phyloP scores from a whole-genome alignment of 306 rosid species.

The Quillaja saponaria region DNA sequence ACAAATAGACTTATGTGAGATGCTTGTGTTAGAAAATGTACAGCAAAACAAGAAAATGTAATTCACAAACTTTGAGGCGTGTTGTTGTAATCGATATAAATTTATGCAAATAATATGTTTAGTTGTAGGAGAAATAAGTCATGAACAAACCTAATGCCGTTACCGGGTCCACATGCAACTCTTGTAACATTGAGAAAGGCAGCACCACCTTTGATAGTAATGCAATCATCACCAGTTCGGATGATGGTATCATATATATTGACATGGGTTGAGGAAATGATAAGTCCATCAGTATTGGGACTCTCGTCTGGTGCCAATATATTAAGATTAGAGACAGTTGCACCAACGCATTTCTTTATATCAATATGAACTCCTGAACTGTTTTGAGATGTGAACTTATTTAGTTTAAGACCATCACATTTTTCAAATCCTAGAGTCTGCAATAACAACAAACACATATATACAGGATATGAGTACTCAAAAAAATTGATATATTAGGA shows the following conservation, averaged over 20 bases:
- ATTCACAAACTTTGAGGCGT: no score
- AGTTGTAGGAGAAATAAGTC: no score
- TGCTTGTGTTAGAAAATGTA: no score
- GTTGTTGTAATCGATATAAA: no score
- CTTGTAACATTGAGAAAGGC: slow-evolving; percentile 19
- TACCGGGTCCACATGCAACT: slow-evolving; percentile 52
- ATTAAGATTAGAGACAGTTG: slow-evolving; percentile 2
- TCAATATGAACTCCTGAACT: slow-evolving; percentile 26
- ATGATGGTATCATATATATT: slow-evolving; percentile 19
- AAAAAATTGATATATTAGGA: not conserved
- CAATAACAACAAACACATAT: not conserved
- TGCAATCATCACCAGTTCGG: slow-evolving; percentile 52
- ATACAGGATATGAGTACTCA: not conserved
- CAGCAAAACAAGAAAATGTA: no score
- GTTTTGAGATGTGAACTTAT: slow-evolving; percentile 6
- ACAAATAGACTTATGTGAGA: no score
- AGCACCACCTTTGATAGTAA: slow-evolving; percentile 42
- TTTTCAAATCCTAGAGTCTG: slow-evolving; percentile 11
- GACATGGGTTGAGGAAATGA: slow-evolving; percentile 12
- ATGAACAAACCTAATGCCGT: slow-evolving; percentile 63
- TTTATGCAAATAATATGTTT: no score
- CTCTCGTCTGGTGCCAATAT: slow-evolving; percentile 29
- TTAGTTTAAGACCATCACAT: not conserved
- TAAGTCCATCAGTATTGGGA: slow-evolving; percentile 40
- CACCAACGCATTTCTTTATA: not conserved